Evolutionary conservation across 441 rosid genomes (phyloP).

Genomic region (Flueggea neowawraea): DNA sequence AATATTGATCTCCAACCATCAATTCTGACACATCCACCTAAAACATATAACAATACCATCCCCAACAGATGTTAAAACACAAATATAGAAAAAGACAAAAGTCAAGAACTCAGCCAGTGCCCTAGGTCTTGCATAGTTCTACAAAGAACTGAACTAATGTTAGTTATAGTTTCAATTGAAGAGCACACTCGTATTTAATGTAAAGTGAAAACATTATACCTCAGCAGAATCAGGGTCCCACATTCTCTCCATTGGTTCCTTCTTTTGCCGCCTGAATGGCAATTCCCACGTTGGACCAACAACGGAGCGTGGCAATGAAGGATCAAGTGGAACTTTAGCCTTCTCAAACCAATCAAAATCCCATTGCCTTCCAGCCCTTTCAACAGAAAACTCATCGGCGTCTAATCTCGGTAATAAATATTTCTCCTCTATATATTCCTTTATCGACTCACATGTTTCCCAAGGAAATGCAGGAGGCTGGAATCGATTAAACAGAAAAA

Average conservation of each 20-base stretch:
- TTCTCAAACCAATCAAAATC: slow-evolving; percentile 92
- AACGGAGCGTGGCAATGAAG: slow-evolving; percentile 67
- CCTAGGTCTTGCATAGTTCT: no score
- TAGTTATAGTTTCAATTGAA: background rate
- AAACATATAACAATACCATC: slow-evolving; percentile 37
- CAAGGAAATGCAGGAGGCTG: slow-evolving; percentile 97
- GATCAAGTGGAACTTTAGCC: slow-evolving; percentile 74
- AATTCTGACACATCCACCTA: slow-evolving; percentile 91
- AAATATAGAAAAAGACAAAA: background rate
- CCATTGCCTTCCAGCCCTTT: slow-evolving; percentile 86
- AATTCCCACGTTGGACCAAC: slow-evolving; percentile 89
- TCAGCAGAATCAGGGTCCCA: slow-evolving; percentile 83
- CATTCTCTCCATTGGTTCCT: slow-evolving; percentile 30
- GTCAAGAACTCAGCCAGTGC: background rate
- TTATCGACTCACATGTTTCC: slow-evolving; percentile 75
- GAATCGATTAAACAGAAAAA: slow-evolving; percentile 18
- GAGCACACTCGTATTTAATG: background rate
- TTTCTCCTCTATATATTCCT: slow-evolving; percentile 81
- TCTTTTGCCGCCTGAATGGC: slow-evolving; percentile 60
- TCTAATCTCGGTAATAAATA: slow-evolving; percentile 81
- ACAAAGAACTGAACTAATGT: no score
- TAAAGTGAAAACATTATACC: slow-evolving; percentile 38
- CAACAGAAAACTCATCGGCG: slow-evolving; percentile 64
- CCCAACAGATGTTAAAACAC: slow-evolving; percentile 25
- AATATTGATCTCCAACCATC: slow-evolving; percentile 60